Conservation (phyloP, 2,329 filamentous ascomycete genomes). For the Claviceps spartinae region DNA sequence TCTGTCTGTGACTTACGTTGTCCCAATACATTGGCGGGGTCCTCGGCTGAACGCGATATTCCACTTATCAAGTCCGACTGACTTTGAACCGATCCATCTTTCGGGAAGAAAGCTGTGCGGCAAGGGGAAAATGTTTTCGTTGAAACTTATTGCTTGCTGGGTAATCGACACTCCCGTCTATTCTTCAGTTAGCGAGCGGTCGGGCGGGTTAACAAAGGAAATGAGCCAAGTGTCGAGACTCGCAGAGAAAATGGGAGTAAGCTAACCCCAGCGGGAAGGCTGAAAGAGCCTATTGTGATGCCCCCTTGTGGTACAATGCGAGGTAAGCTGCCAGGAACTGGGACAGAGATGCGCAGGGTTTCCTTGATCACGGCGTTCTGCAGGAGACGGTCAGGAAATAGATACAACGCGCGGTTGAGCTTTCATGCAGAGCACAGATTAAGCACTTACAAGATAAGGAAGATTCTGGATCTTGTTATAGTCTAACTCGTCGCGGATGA, state of each 20-base stretch:
- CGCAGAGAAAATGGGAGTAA: no score
- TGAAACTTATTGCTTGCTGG: not conserved
- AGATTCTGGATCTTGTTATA: not conserved
- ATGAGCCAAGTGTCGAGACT: no score
- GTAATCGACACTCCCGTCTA: not conserved
- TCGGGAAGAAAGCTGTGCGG: not conserved
- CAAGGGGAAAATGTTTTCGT: not conserved
- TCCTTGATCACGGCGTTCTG: slow-evolving; percentile 1
- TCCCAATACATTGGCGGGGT: not conserved
- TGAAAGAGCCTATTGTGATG: not conserved
- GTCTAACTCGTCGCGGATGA: not conserved
- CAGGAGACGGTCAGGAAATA: not conserved
- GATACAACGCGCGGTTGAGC: no score
- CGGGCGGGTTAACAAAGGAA: no score
- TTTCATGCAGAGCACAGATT: not conserved
- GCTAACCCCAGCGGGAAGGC: not conserved
- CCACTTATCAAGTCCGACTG: not conserved
- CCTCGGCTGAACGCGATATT: not conserved
- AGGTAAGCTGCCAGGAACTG: not conserved
- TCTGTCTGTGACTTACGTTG: not conserved
- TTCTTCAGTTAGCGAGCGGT: not conserved
- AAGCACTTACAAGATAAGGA: not conserved
- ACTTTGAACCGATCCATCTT: not conserved
- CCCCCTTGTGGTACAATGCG: not conserved
- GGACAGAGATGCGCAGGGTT: not conserved